A percentile compares a stretch with the other conserved stretches of the same genome.
Conservation (phyloP, 148 eudicot species). For the Polygonum maritimum region DNA sequence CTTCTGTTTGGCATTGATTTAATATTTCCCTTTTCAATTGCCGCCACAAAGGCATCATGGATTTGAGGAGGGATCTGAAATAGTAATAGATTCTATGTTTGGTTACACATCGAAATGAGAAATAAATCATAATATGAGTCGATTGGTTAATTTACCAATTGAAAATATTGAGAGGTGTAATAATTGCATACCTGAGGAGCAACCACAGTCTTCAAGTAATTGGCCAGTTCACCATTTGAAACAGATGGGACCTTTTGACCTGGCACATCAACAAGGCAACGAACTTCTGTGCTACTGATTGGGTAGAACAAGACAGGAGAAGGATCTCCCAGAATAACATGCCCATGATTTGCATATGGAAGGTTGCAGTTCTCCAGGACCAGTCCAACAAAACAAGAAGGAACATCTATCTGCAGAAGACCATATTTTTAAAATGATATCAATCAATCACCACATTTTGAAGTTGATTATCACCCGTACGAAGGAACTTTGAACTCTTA, state of each 20-base stretch:
- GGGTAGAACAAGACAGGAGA: conserved; percentile 67
- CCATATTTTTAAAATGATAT: neutral
- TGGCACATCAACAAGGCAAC: conserved; percentile 84
- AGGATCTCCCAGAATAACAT: conserved; percentile 70
- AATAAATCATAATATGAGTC: neutral
- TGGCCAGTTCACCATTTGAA: conserved; percentile 67
- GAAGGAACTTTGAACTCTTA: neutral
- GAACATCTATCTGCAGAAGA: conserved; percentile 58
- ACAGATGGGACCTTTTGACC: conserved; percentile 85
- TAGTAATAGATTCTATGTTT: neutral
- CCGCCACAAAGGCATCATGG: conserved; percentile 49
- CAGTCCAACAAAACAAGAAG: conserved; percentile 84
- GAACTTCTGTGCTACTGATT: conserved; percentile 76
- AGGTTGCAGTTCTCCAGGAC: conserved; percentile 70
- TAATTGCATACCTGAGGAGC: conserved; percentile 48
- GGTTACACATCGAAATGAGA: neutral
- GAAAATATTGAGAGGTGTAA: neutral
- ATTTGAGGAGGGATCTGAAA: conserved; percentile 66
- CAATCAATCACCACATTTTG: neutral
- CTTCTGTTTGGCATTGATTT: conserved; percentile 76
- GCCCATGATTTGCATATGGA: conserved; percentile 73
- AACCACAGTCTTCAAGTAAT: conserved; percentile 62
- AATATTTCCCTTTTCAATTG: conserved; percentile 58
- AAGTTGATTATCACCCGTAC: neutral
- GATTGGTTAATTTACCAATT: neutral